Evolutionary conservation across 1,284 basidiomycete species (phyloP), one percentile per base, ranked within the genome.

Genomic region (Melampsora larici-populina): DNA sequence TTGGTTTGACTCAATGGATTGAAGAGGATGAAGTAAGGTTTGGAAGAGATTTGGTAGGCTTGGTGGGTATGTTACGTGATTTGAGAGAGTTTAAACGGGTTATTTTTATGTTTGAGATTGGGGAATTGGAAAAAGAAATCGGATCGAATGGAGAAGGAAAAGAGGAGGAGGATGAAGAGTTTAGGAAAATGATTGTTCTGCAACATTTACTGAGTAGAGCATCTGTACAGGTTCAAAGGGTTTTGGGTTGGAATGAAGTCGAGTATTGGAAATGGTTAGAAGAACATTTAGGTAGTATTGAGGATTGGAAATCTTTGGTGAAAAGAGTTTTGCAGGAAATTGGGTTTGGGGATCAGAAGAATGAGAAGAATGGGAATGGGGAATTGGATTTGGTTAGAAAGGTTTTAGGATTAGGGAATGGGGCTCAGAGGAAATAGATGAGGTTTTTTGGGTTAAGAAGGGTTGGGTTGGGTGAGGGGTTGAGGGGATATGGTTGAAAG

Each of bases 171-270:
- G n/a, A 66, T 2, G 73, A 68, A 24, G 62, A 18, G 17, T 18
- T 33, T 17, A 63, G 8, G 9, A 31, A 21, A 18, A 24, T 76
- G 18, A 3, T 60, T 7, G 18, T 76, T n/a, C 8, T 76, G 4
- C 65, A 60, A 58, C 65, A 69, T 58, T 36, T 76, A 0, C 24
- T 69, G 15, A 49, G 67, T 43, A 68, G 62, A 55, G 8, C 40
- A 31, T 26, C 62, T 18, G 18, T 66, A 64, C 88, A 89, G 40
- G 94, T 94, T 8, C 93, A 97, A 83, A 87, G 89, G 69, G 84
- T 93, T 69, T 92, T 96, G 82, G 90, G 91, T 0, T 97, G 94
- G 94, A 90, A 92, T 78, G 92, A 96, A 83, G 88, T 90, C 11
- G 94, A 97, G 85, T 97, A 97, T 82, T 91, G 93, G 62, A 88